phyloP scores from a whole-genome alignment of 2,329 filamentous ascomycete genomes.

The Penicillium rolfsii region DNA sequence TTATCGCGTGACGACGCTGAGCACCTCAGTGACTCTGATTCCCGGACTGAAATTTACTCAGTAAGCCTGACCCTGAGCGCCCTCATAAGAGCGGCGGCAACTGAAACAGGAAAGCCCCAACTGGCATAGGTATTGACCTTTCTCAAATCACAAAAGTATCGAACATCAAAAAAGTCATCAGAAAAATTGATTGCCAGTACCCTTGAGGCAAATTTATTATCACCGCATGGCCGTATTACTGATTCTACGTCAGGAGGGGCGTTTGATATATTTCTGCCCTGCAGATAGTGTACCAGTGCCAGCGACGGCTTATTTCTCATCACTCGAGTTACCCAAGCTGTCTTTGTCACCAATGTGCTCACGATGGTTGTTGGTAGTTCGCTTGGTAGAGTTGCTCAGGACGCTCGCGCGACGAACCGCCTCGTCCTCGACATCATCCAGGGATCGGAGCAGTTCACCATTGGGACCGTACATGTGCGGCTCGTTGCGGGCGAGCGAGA shows the following conservation, averaged over 20 bases:
- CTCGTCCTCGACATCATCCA: constrained; percentile 51
- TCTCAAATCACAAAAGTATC: not conserved
- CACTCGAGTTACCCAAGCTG: constrained; percentile 23
- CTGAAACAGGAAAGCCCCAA: no score
- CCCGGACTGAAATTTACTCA: no score
- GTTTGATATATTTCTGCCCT: not conserved
- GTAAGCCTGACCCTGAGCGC: no score
- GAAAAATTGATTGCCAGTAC: not conserved
- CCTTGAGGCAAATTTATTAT: constrained; percentile 5
- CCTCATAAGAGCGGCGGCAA: no score
- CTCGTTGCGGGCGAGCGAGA: constrained; percentile 54
- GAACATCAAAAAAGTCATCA: not conserved
- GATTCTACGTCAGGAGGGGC: not conserved
- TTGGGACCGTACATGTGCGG: constrained; percentile 62
- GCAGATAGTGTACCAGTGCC: not conserved
- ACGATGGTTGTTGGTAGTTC: constrained; percentile 9
- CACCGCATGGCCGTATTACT: not conserved
- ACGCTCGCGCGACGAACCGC: constrained; percentile 39
- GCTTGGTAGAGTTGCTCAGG: constrained; percentile 26
- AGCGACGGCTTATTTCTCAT: constrained; percentile 17
- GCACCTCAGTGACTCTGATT: no score
- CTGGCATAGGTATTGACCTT: constrained; percentile 23
- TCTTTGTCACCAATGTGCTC: constrained; percentile 24
- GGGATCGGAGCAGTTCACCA: constrained; percentile 59
- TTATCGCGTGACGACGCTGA: no score